Conservation (phyloP, 1,139 yeast species). For the Scheffersomyces quercinus region DNA sequence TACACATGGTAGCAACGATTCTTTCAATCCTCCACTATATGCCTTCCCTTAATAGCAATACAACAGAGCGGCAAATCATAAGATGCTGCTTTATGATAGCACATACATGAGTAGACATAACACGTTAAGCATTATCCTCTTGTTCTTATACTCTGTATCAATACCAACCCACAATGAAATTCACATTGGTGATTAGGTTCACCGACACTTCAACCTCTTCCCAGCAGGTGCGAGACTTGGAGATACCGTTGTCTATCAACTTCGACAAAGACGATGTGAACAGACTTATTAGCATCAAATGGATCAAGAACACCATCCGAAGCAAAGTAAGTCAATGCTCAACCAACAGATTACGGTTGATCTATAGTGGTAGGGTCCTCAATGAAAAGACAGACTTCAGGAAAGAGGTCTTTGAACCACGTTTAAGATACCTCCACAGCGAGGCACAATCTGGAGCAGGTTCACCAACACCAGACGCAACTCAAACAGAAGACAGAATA, state of each 20-base stretch:
- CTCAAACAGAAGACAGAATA: conserved; percentile 21
- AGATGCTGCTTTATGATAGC: not conserved
- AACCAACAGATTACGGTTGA: conserved; percentile 62
- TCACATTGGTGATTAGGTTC: conserved; percentile 30
- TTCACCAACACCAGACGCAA: conserved; percentile 5
- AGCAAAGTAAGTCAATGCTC: conserved; percentile 23
- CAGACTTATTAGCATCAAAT: conserved; percentile 28
- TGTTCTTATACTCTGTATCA: not conserved
- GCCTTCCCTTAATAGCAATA: not conserved
- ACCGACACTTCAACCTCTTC: conserved; percentile 27
- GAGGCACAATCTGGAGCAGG: conserved; percentile 3
- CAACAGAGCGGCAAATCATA: not conserved
- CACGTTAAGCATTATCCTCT: not conserved
- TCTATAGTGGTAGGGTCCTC: conserved; percentile 73
- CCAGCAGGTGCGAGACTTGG: conserved; percentile 27
- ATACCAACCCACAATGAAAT: conserved; percentile 14
- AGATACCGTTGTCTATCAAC: conserved; percentile 30
- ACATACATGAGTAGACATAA: not conserved
- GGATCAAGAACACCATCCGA: conserved; percentile 34
- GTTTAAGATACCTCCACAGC: conserved; percentile 11
- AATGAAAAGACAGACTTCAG: conserved; percentile 59
- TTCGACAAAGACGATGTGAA: conserved; percentile 35
- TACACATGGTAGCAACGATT: not conserved
- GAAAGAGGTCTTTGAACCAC: conserved; percentile 46
- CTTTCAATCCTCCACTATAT: not conserved